Evolutionary conservation across 169 alveolate genomes (phyloP).

Genomic region (Plasmodium vivax): DNA sequence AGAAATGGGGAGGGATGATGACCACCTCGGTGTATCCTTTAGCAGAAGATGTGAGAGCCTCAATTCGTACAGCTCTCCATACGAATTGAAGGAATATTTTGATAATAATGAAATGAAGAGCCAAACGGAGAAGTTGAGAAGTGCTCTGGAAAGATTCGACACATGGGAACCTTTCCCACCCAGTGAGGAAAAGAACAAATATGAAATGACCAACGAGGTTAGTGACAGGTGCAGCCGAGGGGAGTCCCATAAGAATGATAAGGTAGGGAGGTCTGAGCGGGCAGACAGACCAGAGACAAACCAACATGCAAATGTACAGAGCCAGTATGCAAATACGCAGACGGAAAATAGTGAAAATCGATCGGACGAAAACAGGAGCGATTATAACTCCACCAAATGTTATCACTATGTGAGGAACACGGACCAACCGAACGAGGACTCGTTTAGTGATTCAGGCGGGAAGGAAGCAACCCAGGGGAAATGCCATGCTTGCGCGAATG

Average conservation of each 20-base stretch:
- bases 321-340: neutral
- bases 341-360: neutral
- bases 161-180: neutral
- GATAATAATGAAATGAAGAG: conserved; percentile 3
- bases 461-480: neutral
- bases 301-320: neutral
- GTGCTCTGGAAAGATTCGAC: neutral
- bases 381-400: neutral
- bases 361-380: conserved; percentile 1
- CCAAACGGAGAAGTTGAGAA: neutral
- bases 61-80: conserved; percentile 8
- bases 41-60: neutral
- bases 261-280: neutral
- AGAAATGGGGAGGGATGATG: neutral
- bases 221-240: neutral
- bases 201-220: neutral
- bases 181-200: neutral
- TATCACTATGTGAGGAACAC: neutral
- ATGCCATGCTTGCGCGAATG: neutral
- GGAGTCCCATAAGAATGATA: neutral
- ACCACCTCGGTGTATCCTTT: neutral
- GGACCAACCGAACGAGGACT: conserved; percentile 2
- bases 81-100: conserved; percentile 12
- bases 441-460: neutral
- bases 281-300: neutral